Evolutionary conservation across 257 asterid genomes (phyloP).

Genomic region (Salvia miltiorrhiza): DNA sequence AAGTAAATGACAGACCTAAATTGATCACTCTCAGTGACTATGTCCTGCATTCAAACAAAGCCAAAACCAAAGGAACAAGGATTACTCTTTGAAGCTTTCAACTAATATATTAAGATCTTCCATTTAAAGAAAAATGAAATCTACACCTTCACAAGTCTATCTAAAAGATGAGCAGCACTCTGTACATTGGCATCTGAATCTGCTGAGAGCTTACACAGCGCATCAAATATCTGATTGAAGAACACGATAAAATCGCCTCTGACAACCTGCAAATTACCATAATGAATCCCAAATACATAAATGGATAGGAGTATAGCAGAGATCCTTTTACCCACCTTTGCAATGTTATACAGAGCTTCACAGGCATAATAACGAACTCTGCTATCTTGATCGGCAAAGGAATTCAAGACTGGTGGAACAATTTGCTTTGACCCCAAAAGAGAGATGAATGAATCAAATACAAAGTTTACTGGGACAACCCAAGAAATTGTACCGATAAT

Average conservation of each 20-base stretch:
- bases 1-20: conserved; percentile 63
- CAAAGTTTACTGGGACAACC: background rate
- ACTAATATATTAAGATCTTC: background rate
- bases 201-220: conserved; percentile 96
- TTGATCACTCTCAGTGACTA: conserved; percentile 98
- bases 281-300: conserved; percentile 25
- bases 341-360: conserved; percentile 96
- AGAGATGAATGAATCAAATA: conserved; percentile 24
- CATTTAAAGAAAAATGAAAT: background rate
- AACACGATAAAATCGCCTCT: conserved; percentile 97
- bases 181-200: conserved; percentile 97
- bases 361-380: conserved; percentile 99
- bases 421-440: conserved; percentile 61
- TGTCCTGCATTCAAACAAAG: conserved; percentile 63
- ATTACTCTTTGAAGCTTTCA: conserved; percentile 10
- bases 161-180: conserved; percentile 99
- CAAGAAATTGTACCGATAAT: conserved; percentile 17
- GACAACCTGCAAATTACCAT: conserved; percentile 72
- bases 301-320: background rate
- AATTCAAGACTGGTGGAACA: conserved; percentile 91
- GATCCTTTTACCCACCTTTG: conserved; percentile 61
- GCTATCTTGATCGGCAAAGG: conserved; percentile 95
- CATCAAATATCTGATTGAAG: conserved; percentile 97
- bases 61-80: conserved; percentile 17
- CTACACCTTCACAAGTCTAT: conserved; percentile 91